phyloP scores from a whole-genome alignment of 1,284 basidiomycete species.

The Marasmius oreades region DNA sequence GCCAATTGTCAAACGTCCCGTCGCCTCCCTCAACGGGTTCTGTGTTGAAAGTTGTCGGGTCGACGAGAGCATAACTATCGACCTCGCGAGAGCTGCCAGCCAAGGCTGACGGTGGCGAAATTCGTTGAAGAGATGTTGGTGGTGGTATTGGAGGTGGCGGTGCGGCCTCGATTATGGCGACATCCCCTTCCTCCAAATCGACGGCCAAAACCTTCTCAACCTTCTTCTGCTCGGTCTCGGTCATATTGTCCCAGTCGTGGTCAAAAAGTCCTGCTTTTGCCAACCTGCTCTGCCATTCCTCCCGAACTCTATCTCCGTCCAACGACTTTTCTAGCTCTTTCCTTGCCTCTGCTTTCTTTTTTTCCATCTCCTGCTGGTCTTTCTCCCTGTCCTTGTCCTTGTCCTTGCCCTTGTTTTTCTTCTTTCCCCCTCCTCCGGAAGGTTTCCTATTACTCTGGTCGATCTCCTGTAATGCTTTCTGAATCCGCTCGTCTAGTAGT shows the following conservation, averaged over 20 bases:
- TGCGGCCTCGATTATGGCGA: background rate
- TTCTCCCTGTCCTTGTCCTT: conserved; percentile 9
- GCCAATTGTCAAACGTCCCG: conserved; percentile 8
- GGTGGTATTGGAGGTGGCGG: background rate
- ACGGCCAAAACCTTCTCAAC: conserved; percentile 14
- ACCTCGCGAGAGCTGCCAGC: conserved; percentile 4
- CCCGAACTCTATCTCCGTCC: conserved; percentile 9
- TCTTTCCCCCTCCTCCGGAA: background rate
- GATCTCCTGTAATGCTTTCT: conserved; percentile 3
- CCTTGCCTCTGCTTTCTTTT: conserved; percentile 7
- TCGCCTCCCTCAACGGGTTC: background rate
- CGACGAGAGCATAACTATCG: conserved; percentile 12
- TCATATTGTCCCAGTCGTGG: conserved; percentile 16
- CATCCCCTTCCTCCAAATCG: conserved; percentile 7
- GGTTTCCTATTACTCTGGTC: conserved; percentile 8
- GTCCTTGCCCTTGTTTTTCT: conserved; percentile 2
- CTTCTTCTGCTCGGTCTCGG: conserved; percentile 9
- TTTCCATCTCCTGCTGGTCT: conserved; percentile 8
- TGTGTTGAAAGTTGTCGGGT: conserved; percentile 9
- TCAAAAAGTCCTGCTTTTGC: conserved; percentile 6
- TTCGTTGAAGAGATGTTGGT: background rate
- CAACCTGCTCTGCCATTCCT: conserved; percentile 15
- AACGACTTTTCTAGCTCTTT: conserved; percentile 7
- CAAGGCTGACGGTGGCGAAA: background rate
- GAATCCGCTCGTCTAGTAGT: conserved; percentile 6